Percentiles rank a stretch among this genome's conserved stretches.
phyloP scores from a whole-genome alignment of 1,284 basidiomycete genomes.

The Hymenochaete sp. region DNA sequence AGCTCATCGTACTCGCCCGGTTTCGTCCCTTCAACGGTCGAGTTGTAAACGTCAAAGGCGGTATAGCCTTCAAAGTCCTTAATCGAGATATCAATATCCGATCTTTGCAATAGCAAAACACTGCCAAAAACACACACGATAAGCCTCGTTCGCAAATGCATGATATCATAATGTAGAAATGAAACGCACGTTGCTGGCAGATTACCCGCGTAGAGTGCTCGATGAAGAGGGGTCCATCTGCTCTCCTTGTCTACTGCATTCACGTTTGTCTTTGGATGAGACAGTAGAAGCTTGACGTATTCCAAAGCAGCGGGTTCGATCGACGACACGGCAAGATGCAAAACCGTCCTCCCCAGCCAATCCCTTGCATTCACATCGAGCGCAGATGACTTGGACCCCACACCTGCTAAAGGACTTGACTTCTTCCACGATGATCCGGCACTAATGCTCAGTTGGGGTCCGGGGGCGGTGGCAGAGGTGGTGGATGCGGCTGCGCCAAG shows the following conservation, averaged over 20 bases:
- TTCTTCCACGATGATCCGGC: constrained; percentile 61
- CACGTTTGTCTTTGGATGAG: constrained; percentile 70
- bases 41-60: constrained; percentile 91
- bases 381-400: constrained; percentile 24
- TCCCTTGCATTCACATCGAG: constrained; percentile 69
- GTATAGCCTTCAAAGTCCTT: constrained; percentile 91
- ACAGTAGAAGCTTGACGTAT: constrained; percentile 76
- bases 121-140: constrained; percentile 28
- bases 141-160: not conserved
- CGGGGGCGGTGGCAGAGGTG: constrained; percentile 25
- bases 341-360: constrained; percentile 65
- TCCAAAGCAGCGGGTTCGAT: constrained; percentile 57
- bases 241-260: constrained; percentile 81
- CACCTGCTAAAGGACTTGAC: constrained; percentile 34
- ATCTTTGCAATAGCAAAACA: constrained; percentile 64
- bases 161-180: not conserved
- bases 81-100: constrained; percentile 65
- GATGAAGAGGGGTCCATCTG: constrained; percentile 88
- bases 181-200: constrained; percentile 58
- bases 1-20: constrained; percentile 38
- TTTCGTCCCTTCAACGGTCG: constrained; percentile 69
- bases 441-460: constrained; percentile 29
- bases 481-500: constrained; percentile 29
- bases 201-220: constrained; percentile 86
- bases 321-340: constrained; percentile 75